Percentiles rank a stretch among this genome's conserved stretches.
phyloP scores from a whole-genome alignment of 2,329 filamentous ascomycete species.

The Talaromyces sp. region DNA sequence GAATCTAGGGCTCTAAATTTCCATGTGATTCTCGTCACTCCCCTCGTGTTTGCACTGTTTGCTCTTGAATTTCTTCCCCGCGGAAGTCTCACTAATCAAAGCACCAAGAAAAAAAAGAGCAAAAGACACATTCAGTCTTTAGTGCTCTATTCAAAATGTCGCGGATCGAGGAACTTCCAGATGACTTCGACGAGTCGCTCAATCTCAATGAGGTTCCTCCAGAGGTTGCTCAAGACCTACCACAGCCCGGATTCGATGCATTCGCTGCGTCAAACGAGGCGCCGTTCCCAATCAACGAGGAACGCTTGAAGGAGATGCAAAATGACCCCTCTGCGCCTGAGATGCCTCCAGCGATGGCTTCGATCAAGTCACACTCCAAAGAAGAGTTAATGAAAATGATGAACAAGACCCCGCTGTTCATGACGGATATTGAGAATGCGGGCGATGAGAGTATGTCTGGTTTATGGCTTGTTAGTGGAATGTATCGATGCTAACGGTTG shows the following conservation, averaged over 20 bases:
- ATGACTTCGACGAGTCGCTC: constrained; percentile 53
- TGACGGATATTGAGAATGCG: constrained; percentile 78
- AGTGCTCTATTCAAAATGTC: constrained; percentile 48
- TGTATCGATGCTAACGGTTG: background rate
- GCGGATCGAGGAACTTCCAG: constrained; percentile 53
- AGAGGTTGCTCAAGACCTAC: constrained; percentile 15
- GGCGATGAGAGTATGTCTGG: constrained; percentile 53
- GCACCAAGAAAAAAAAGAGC: background rate
- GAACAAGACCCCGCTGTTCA: constrained; percentile 83
- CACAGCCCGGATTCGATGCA: constrained; percentile 24
- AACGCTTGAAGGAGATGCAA: constrained; percentile 33
- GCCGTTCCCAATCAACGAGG: constrained; percentile 45
- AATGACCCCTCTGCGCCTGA: constrained; percentile 41
- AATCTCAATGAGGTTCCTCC: constrained; percentile 42
- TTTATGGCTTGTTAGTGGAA: background rate
- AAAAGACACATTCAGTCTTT: background rate
- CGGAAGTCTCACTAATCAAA: background rate
- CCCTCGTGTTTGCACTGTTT: constrained; percentile 37
- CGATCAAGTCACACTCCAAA: constrained; percentile 57
- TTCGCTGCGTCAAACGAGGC: constrained; percentile 33
- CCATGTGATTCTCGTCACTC: constrained; percentile 4
- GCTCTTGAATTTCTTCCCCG: constrained; percentile 21
- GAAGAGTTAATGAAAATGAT: constrained; percentile 66
- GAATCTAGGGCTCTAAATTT: background rate
- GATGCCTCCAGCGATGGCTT: constrained; percentile 62